Evolutionary conservation across 768 basidiomycete species (phyloP), one percentile per base, ranked within the genome.

Genomic region (Amylocystis lapponica): DNA sequence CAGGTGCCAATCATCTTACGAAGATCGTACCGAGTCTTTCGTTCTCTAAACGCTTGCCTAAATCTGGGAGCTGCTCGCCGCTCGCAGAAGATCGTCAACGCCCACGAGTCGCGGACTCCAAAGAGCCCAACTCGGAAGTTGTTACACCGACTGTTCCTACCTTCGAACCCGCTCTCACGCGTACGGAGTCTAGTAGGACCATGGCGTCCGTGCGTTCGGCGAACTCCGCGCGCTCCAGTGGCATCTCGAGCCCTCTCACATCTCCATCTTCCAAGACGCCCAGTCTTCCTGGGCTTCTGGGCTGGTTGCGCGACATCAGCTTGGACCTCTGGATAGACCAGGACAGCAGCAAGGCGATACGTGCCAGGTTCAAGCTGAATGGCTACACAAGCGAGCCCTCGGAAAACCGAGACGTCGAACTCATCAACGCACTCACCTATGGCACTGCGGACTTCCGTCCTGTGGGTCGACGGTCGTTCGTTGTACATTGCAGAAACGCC

Each of bases 251-350:
- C 20, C 25, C 46, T 23, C 36, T 45, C 32, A 43, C 41, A 34
- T 37, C 48, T 32, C 20, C 44, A 26, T 17, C 14, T 41, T 11
- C 20, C 14, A 14, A 16, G 43, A 5, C 38, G 7, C 16, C 36
- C 1, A 37, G 49, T 27, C 64, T 69, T 21, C 72, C 70, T 0
- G 48, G 57, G 21, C 59, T 68, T 30, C 58, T 78, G 2, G 54
- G 61, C 3, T 84, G 82, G 80, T 68, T 86, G 10, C 68, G 71
- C 49, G 66, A 69, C 30, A 65, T 70, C 22, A 63, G 62, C 30
- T 59, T 90, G 23, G 77, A 84, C 44, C 64, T 91, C 26, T 74
- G 79, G 60, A 81, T 92, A 20, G 90, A 91, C 56, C 90, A 92
- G 59, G 90, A 91, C 64, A 83, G 86, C 3, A 88, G 87, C 53